Evolutionary conservation across 108 stramenopile genomes (phyloP), one percentile per base, ranked within the genome.

Genomic region (Parietichytrium sp.): DNA sequence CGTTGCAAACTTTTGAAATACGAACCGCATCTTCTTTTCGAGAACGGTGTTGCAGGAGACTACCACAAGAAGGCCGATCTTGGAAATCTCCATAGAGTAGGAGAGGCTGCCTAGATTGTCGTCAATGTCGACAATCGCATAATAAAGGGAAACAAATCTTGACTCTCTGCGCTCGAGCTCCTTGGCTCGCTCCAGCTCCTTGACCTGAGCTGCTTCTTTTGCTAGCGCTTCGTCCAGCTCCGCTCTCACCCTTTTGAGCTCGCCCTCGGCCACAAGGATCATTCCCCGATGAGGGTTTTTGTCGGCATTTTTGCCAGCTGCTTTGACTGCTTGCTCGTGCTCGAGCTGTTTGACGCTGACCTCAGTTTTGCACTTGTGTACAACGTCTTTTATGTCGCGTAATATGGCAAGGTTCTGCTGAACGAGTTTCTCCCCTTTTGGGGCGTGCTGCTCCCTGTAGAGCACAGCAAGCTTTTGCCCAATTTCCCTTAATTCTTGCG

Each of bases 1-100:
- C n/a, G n/a, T n/a, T 16, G 61, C 61, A 72, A 84, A 84, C 36
- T 80, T 48, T 18, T 29, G 16, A 42, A 80, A 20, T 1, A 80
- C 20, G 30, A 78, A 48, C 18, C 36, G 79, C 7, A 80, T 3
- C 54, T 79, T 80, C 26, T 80, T 52, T 3, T 33, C 53, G 36
- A 79, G 27, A 16, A 47, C 3, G 30, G 54, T 80, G 0, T 26
- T 23, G 16, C 54, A 54, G 2, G 33, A 10, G 4, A 84, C 49
- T 12, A 38, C 61, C 3, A 72, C 38, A 2, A 42, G 13, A 0
- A 72, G 42, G 10, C 36, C 61, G 61, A 72, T 33, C n/a, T 42
- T 33, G 38, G 45, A 45, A n/a, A 72, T 42, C 25, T 72, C 61
- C 61, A 72, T 42, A 45, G 61, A 45, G 42, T 72, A 72, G 23